phyloP scores from a whole-genome alignment of 805 yeast species.

The Sugiyamaella lignohabitans region DNA sequence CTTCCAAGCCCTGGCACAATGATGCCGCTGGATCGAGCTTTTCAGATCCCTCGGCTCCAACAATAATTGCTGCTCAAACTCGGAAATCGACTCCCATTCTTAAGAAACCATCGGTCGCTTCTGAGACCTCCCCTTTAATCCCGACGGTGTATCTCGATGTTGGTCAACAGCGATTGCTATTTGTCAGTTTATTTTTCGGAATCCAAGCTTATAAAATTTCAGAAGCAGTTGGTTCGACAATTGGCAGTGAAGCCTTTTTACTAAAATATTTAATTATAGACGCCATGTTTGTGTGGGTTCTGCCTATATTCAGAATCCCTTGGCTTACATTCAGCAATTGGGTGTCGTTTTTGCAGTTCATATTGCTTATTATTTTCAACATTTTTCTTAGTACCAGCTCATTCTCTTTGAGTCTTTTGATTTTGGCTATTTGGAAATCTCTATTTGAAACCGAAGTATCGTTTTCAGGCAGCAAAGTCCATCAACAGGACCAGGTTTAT shows the following conservation, averaged over 20 bases:
- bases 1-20: too few species aligned
- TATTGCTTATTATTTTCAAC: slow-evolving; percentile 43
- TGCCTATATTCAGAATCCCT: slow-evolving; percentile 73
- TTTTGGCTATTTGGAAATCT: slow-evolving; percentile 21
- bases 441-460: slow-evolving; percentile 30
- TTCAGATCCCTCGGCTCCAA: too few species aligned
- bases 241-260: slow-evolving; percentile 43
- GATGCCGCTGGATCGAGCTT: too few species aligned
- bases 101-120: neutral
- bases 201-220: slow-evolving; percentile 85
- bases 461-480: slow-evolving; percentile 30
- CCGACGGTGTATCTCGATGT: slow-evolving; percentile 62
- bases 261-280: slow-evolving; percentile 71
- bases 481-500: slow-evolving; percentile 26
- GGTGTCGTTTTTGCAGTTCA: slow-evolving; percentile 45
- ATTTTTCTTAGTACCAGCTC: slow-evolving; percentile 43
- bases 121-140: slow-evolving; percentile 34
- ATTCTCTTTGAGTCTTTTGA: slow-evolving; percentile 17
- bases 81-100: neutral
- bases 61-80: too few species aligned
- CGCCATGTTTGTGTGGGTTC: slow-evolving; percentile 57
- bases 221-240: slow-evolving; percentile 45
- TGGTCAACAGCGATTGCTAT: slow-evolving; percentile 68
- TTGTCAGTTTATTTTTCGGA: slow-evolving; percentile 57
- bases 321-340: slow-evolving; percentile 58